phyloP scores from a whole-genome alignment of 257 asterid genomes.

The Eustoma russellianum region DNA sequence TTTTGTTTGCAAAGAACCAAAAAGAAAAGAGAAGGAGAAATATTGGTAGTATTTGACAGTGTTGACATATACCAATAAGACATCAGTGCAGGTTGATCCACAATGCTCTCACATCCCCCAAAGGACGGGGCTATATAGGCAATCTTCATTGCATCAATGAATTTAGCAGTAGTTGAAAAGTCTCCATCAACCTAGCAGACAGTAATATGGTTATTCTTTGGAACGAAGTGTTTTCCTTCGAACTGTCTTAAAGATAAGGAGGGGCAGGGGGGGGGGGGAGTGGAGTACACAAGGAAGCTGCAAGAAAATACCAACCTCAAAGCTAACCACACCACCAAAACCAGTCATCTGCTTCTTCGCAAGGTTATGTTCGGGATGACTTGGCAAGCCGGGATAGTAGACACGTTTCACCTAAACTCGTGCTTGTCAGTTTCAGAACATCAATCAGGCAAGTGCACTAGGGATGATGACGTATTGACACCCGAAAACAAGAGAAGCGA shows the following conservation, averaged over 20 bases:
- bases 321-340: constrained; percentile 93
- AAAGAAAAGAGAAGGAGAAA: constrained; percentile 3
- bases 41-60: not conserved
- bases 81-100: constrained; percentile 94
- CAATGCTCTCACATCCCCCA: constrained; percentile 94
- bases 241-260: not conserved
- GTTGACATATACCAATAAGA: constrained; percentile 61
- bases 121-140: constrained; percentile 93
- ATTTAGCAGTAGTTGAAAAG: constrained; percentile 56
- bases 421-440: not conserved
- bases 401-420: constrained; percentile 64
- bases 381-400: constrained; percentile 83
- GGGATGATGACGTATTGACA: no score
- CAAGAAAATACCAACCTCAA: constrained; percentile 55
- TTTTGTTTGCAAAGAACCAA: not conserved
- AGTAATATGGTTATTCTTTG: constrained; percentile 6
- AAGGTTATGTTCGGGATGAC: constrained; percentile 78
- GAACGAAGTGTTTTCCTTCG: constrained; percentile 1
- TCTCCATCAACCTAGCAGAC: constrained; percentile 70
- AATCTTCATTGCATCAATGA: constrained; percentile 61
- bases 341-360: constrained; percentile 91
- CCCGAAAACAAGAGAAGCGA: no score
- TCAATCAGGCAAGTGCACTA: no score
- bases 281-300: not conserved
- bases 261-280: not conserved